phyloP scores from a whole-genome alignment of 148 eudicot species.

The Rhododendron griersonianum region DNA sequence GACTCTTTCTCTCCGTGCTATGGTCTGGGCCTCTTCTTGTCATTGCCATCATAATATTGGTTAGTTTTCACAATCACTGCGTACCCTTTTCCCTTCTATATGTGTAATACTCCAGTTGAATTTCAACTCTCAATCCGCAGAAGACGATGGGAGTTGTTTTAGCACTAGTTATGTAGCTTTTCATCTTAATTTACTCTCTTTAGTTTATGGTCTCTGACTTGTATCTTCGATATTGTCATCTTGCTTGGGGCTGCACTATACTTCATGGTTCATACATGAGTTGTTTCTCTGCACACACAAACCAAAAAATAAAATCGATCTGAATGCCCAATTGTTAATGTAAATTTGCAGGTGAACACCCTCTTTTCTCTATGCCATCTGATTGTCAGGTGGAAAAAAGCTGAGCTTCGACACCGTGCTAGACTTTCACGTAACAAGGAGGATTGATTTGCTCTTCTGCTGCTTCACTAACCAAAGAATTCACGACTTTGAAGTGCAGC shows the following conservation, averaged over 20 bases:
- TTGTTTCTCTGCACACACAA: background rate
- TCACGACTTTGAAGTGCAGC: background rate
- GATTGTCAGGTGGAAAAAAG: conserved; percentile 81
- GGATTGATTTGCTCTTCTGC: conserved; percentile 28
- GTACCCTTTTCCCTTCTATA: background rate
- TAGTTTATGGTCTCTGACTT: background rate
- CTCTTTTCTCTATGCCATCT: conserved; percentile 71
- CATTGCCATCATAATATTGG: conserved; percentile 80
- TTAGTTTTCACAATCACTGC: conserved; percentile 29
- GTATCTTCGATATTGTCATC: background rate
- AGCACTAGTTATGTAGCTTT: background rate
- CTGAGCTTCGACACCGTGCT: conserved; percentile 96
- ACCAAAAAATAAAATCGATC: background rate
- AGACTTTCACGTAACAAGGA: conserved; percentile 59
- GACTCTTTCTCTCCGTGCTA: conserved; percentile 73
- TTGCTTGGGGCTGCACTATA: background rate
- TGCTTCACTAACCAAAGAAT: background rate
- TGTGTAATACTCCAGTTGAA: background rate
- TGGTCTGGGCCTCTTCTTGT: conserved; percentile 95
- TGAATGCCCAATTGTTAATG: background rate
- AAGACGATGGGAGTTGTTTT: background rate
- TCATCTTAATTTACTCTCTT: background rate
- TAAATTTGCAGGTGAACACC: conserved; percentile 66
- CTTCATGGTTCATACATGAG: background rate
- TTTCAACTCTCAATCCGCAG: background rate